Conservation (phyloP, 1,139 yeast genomes). For the Casaregolazyma lundiana region DNA sequence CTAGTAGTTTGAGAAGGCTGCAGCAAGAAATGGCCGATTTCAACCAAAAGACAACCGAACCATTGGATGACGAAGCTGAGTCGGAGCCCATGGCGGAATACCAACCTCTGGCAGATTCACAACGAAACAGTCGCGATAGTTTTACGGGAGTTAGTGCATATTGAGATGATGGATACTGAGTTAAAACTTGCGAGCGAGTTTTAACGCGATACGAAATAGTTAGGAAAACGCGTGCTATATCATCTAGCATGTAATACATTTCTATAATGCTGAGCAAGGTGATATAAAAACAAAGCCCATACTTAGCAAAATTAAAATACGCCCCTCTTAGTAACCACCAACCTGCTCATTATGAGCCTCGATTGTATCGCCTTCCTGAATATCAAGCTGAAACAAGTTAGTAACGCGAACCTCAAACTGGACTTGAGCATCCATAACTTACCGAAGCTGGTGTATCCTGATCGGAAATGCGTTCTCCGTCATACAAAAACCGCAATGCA, state of each 20-base stretch:
- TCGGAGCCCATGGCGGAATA: constrained; percentile 3
- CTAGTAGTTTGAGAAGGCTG: not conserved
- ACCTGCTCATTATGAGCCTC: constrained; percentile 98
- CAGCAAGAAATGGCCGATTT: not conserved
- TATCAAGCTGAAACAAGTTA: constrained; percentile 48
- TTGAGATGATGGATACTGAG: constrained; percentile 12
- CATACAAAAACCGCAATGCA: constrained; percentile 83
- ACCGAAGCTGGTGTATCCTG: constrained; percentile 85
- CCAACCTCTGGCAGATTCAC: constrained; percentile 1
- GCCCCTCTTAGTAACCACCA: constrained; percentile 42
- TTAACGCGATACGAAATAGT: no score
- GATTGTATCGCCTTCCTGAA: constrained; percentile 92
- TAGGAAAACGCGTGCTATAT: no score
- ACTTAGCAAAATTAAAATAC: not conserved
- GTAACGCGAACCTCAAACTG: constrained; percentile 11
- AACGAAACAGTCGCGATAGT: constrained; percentile 23
- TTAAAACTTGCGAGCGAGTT: not conserved
- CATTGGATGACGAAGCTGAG: not conserved
- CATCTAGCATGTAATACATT: not conserved
- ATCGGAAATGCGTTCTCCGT: constrained; percentile 85
- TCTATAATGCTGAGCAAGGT: constrained; percentile 3
- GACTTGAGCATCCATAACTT: constrained; percentile 19
- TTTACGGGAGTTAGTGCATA: constrained; percentile 30
- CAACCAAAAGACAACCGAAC: not conserved
- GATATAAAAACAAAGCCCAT: no score